Evolutionary conservation across 1,284 basidiomycete genomes (phyloP), one percentile per base, ranked within the genome.

Genomic region (Cystobasidiaceae sp.): DNA sequence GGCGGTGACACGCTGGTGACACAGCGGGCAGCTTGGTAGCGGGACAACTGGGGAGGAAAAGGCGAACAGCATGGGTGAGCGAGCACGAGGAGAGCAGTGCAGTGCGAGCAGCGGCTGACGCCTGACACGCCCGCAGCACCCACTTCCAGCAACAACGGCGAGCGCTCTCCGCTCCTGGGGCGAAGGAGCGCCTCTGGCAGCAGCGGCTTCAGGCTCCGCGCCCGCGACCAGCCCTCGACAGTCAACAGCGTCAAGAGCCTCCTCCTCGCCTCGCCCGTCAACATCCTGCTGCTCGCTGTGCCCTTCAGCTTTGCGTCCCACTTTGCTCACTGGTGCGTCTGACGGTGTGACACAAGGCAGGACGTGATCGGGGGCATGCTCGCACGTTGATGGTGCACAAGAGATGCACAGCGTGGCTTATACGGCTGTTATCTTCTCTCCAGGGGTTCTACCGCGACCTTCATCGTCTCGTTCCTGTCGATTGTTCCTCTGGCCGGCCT

Each of bases 391-490:
- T 27, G 19, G 15, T n/a, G 19, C 8, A 27, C 7, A n/a, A 23
- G 19, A 37, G 3, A 54, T 3, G 32, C 27, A 58, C 28, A 13
- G 19, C 19, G n/a, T 33, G 23, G 7, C 49, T 62, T 33, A 3
- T 28, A 1, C n/a, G 21, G 15, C 39, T 39, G 75, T 49, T 75
- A 76, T 49, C 56, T 66, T 46, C 54, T 75, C 17, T 57, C 71
- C 70, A 89, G 87, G 88, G 87, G 89, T 78, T 87, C 88, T n/a
- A 86, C 83, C 8, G 80, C 87, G 44, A 84, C 88, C n/a, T 94
- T 93, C 74, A 78, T 79, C 5, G 87, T 89, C 74, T 89, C 87
- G 67, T 94, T 93, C 77, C 74, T 91, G 41, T 88, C 90, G 6
- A 92, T 94, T 71, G 81, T 93, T 59, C 90, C 90, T n/a, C 81